Evolutionary conservation across 2,329 filamentous ascomycete species (phyloP).

Genomic region (Metarhizium album): DNA sequence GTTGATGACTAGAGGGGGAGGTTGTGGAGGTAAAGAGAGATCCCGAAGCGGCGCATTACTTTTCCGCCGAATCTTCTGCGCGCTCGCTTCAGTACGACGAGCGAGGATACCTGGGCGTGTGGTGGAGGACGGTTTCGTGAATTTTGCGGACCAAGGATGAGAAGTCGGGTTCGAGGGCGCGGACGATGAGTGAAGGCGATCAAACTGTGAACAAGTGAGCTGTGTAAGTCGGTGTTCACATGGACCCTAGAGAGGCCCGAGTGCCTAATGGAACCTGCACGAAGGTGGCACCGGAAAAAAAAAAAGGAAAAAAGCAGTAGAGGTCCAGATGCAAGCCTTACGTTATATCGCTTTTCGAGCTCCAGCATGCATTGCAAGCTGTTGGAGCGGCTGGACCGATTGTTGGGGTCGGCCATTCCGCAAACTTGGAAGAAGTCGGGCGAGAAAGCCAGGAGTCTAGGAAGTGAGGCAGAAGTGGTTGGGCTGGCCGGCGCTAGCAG

Average conservation of each 20-base stretch:
- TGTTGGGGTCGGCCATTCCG: constrained; percentile 9
- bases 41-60: constrained; percentile 1
- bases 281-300: not conserved
- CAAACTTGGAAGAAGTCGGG: not conserved
- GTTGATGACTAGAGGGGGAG: constrained; percentile 10
- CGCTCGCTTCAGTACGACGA: constrained; percentile 5
- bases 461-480: not conserved
- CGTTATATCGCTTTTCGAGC: constrained; percentile 47
- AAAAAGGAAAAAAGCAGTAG: not conserved
- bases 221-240: constrained; percentile 2
- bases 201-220: constrained; percentile 9
- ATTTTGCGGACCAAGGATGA: not conserved
- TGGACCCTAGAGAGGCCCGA: not conserved
- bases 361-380: constrained; percentile 50
- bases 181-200: constrained; percentile 10
- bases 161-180: constrained; percentile 2
- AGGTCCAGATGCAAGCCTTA: constrained; percentile 21
- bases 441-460: too few relatives aligned
- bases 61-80: constrained; percentile 3
- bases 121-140: constrained; percentile 1
- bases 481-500: not conserved
- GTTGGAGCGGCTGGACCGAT: constrained; percentile 24
- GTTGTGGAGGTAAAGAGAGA: constrained; percentile 5
- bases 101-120: constrained; percentile 8
- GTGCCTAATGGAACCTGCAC: not conserved